Evolutionary conservation across 306 rosid species (phyloP).

Genomic region (Delonix regia): DNA sequence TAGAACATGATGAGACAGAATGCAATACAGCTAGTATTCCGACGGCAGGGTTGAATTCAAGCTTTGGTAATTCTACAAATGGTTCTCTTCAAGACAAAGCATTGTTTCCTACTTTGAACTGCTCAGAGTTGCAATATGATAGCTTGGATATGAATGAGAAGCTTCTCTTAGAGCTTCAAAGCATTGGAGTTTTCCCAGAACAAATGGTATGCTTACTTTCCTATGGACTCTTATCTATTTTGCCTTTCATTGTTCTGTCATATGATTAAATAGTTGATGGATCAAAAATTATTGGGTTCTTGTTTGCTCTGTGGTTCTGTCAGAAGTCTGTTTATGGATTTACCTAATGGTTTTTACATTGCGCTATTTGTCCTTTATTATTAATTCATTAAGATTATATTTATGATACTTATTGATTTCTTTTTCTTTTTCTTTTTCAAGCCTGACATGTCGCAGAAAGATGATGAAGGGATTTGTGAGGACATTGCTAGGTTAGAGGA

Average conservation of each 20-base stretch:
- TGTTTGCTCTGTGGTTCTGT: constrained; percentile 14
- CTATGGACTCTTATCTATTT: constrained; percentile 3
- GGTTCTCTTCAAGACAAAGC: constrained; percentile 64
- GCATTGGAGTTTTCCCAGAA: constrained; percentile 81
- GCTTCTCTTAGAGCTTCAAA: constrained; percentile 90
- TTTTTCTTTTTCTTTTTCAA: constrained; percentile 53
- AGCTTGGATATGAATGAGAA: constrained; percentile 72
- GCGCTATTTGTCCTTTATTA: constrained; percentile 8
- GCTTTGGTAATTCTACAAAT: constrained; percentile 54
- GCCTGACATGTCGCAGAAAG: constrained; percentile 71
- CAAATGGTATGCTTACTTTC: constrained; percentile 65
- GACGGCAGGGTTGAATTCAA: constrained; percentile 48
- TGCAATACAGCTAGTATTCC: constrained; percentile 52
- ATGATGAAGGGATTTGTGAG: constrained; percentile 73
- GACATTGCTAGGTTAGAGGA: constrained; percentile 77
- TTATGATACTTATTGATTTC: constrained; percentile 37
- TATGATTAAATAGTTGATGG: neutral
- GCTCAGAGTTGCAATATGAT: constrained; percentile 78
- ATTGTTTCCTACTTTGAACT: constrained; percentile 48
- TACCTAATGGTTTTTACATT: constrained; percentile 29
- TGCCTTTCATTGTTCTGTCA: neutral
- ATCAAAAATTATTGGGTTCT: constrained; percentile 13
- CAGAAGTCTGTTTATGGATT: neutral
- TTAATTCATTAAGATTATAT: constrained; percentile 20
- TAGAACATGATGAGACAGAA: constrained; percentile 60